Evolutionary conservation across 306 rosid genomes (phyloP).

Genomic region (Vicia sativa): DNA sequence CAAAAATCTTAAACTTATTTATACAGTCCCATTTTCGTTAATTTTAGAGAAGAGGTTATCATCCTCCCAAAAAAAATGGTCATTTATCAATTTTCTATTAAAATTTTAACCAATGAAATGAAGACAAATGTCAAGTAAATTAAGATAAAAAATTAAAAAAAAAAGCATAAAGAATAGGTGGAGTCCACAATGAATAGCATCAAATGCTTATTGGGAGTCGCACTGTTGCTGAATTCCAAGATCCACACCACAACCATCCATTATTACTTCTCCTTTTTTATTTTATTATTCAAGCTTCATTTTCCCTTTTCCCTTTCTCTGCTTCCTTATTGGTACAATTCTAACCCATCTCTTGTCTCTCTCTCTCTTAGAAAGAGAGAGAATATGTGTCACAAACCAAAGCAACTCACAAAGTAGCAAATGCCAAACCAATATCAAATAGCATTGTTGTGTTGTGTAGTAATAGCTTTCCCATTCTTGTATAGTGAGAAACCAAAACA

Average conservation of each 20-base stretch:
- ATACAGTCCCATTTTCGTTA: no score
- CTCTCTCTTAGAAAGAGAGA: slow-evolving; percentile 5
- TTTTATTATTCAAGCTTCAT: not conserved
- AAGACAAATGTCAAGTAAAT: not conserved
- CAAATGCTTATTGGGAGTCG: slow-evolving; percentile 99
- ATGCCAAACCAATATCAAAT: slow-evolving; percentile 46
- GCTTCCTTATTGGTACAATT: slow-evolving; percentile 60
- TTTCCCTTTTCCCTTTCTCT: slow-evolving; percentile 32
- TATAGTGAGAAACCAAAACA: not conserved
- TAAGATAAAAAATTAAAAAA: not conserved
- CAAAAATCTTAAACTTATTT: no score
- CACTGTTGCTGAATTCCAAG: slow-evolving; percentile 96
- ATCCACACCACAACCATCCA: slow-evolving; percentile 60
- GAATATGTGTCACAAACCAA: slow-evolving; percentile 37
- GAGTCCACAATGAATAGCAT: slow-evolving; percentile 99
- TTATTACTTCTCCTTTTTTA: slow-evolving; percentile 27
- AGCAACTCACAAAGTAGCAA: slow-evolving; percentile 42
- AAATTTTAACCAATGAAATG: not conserved
- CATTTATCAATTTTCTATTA: no score
- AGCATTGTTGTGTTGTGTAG: slow-evolving; percentile 29
- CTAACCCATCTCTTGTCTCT: slow-evolving; percentile 57
- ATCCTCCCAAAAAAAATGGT: no score
- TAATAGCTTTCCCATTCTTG: not conserved
- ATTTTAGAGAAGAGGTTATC: no score
- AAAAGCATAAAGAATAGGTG: slow-evolving; percentile 55